Conservation (phyloP, 306 rosid species). For the Glycine latifolia region DNA sequence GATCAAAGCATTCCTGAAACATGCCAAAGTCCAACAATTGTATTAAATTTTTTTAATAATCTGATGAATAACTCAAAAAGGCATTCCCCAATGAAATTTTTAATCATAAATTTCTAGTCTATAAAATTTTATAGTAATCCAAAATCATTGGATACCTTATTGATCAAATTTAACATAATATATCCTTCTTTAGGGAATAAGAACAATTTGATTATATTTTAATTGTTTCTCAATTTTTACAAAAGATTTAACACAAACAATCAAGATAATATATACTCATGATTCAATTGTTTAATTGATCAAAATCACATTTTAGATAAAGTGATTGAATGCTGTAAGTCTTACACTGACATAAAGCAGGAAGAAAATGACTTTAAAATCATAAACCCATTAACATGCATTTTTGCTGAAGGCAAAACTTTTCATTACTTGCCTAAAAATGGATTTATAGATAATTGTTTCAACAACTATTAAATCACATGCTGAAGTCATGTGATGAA, state of each 20-base stretch:
- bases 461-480: constrained; percentile 28
- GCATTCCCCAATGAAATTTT: background rate
- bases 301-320: background rate
- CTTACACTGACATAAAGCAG: background rate
- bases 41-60: constrained; percentile 10
- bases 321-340: constrained; percentile 5
- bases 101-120: background rate
- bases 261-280: background rate
- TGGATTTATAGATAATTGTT: background rate
- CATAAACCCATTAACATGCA: constrained; percentile 6
- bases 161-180: background rate
- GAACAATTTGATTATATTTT: constrained; percentile 11
- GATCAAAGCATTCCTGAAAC: constrained; percentile 95
- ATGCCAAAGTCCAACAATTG: constrained; percentile 13
- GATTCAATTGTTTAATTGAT: background rate
- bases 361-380: background rate
- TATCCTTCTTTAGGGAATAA: background rate
- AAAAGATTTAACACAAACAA: background rate
- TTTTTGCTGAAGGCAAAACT: constrained; percentile 38
- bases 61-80: constrained; percentile 23
- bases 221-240: background rate
- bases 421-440: background rate
- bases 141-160: background rate
- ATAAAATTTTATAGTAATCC: background rate
- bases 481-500: constrained; percentile 34